phyloP scores from a whole-genome alignment of 73 alveolate genomes.

The Paramecium pentaurelia region DNA sequence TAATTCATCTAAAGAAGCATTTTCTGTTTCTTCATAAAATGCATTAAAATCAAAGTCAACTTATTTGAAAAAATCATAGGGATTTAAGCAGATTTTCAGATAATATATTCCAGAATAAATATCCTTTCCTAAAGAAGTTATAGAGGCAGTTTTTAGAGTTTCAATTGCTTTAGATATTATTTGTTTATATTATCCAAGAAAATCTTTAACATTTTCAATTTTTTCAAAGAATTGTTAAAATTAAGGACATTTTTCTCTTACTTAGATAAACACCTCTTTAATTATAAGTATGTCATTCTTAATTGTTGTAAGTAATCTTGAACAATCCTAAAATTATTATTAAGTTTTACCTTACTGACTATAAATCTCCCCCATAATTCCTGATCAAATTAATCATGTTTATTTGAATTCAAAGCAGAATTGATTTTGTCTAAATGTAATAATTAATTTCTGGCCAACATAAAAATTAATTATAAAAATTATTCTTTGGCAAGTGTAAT shows the following conservation, averaged over 20 bases:
- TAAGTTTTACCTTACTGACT: neutral
- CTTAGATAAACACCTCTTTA: slow-evolving; percentile 37
- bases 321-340: neutral
- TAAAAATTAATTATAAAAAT: slow-evolving; percentile 25
- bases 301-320: neutral
- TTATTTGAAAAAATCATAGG: slow-evolving; percentile 10
- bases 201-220: neutral
- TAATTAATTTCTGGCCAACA: slow-evolving; percentile 19
- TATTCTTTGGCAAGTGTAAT: neutral
- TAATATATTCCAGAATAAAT: neutral
- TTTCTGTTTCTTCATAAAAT: slow-evolving; percentile 58
- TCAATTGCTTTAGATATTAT: slow-evolving; percentile 16
- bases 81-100: slow-evolving; percentile 38
- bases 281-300: neutral
- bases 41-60: slow-evolving; percentile 36
- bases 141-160: neutral
- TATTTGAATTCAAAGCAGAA: slow-evolving; percentile 27
- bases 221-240: neutral
- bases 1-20: slow-evolving; percentile 18
- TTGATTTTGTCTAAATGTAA: slow-evolving; percentile 50
- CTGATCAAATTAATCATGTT: slow-evolving; percentile 42
- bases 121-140: neutral
- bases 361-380: slow-evolving; percentile 53
- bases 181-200: neutral
- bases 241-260: neutral